Base-by-base conservation (phyloP, 441 rosid species). In the Erysimum pusillum region DNA sequence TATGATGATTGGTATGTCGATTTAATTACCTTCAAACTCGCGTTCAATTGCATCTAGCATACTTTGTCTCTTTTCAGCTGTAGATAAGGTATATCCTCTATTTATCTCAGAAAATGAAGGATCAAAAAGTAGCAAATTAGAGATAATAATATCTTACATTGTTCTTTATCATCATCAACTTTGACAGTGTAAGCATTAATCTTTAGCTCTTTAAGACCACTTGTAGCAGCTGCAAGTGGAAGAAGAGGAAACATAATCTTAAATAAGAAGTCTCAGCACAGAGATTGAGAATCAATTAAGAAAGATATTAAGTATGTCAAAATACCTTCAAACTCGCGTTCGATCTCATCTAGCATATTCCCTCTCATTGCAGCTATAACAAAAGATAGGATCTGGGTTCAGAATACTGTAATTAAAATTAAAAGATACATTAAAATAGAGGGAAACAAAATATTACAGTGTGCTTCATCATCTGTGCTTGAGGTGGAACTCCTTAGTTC, bases 261-360 rank as follows among this genome's bases (percentile, higher is more conserved):
- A 5, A 66, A 42, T 51, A 59, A 59, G 0, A 66, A 59, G 39
- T 56, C 39, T 57, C 61, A 70, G 4, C 38, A 57, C 46, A 70
- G 17, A 63, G 0, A 58, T 65, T 32, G 17, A 36, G 35, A 71
- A 32, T 6, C 20, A 71, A 14, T 49, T 5, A 58, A 73, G 61
- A 15, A 9, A 28, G 14, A 48, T 20, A 7, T 31, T 57, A 46
- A 14, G 61, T 46, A 32, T 38, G 67, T 56, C n/a, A 60, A 67
- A 17, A 7, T 73, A 78, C 81, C 81, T 78, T 78, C 81, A 44
- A 67, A 73, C 48, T 73, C 81, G 0, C 74, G 70, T 61, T 78
- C 78, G 1, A 78, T 78, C 18, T 53, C 75, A 34, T 78, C 81
- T 53, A 78, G 54, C 81, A 78, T 78, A 53, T 22, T 63, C 20